Percentiles rank a stretch among this genome's conserved stretches.
These are phyloP conservation scores for Sclerotinia trifoliorum DNA, from an alignment of 2,329 filamentous ascomycete species.

Conservation along the genomic window DNA sequence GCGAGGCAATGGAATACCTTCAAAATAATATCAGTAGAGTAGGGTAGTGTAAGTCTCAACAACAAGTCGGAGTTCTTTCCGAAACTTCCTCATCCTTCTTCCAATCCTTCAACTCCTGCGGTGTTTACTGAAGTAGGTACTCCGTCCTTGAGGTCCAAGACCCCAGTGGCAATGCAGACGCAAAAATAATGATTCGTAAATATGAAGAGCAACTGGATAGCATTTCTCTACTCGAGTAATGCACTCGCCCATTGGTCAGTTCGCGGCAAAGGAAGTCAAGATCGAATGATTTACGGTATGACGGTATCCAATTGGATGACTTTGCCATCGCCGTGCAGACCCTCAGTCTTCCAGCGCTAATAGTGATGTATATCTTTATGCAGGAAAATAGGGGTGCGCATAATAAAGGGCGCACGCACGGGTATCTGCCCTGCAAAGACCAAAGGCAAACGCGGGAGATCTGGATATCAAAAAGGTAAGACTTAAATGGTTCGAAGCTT, in stretches of 20 bases:
- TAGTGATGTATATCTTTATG: neutral
- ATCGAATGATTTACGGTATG: neutral
- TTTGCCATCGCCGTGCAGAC: too few relatives aligned
- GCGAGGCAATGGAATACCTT: too few relatives aligned
- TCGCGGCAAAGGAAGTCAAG: neutral
- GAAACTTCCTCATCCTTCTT: constrained; percentile 1
- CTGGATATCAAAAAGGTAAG: neutral
- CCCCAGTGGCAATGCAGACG: neutral
- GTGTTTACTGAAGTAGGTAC: neutral
- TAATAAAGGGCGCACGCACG: neutral
- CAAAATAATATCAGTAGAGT: neutral
- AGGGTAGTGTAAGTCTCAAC: neutral
- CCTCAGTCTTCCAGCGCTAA: too few relatives aligned
- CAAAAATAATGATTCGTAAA: neutral
- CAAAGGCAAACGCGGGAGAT: neutral
- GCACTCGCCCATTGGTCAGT: neutral
- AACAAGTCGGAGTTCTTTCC: neutral
- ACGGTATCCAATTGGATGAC: neutral
- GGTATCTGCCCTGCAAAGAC: neutral
- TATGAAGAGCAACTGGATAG: neutral
- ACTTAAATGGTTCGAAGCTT: neutral
- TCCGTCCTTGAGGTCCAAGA: neutral
- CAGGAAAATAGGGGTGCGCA: neutral
- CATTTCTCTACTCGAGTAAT: too few relatives aligned
- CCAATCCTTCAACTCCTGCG: neutral